Evolutionary conservation across 352 stramenopile genomes (phyloP).

Genomic region (Globisporangium emineosum): DNA sequence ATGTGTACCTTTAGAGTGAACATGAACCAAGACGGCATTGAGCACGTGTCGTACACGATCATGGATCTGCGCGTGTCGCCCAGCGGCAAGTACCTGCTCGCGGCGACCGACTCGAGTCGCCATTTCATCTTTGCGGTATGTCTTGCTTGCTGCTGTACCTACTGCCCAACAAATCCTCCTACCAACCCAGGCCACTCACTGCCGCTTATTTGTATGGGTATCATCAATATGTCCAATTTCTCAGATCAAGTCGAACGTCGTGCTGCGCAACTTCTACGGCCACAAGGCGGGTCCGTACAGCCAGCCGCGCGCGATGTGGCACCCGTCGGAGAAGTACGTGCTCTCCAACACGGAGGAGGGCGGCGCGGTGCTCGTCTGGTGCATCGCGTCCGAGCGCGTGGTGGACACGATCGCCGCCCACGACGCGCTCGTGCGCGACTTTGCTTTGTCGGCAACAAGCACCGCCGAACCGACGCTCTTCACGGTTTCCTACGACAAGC

Average conservation of each 20-base stretch:
- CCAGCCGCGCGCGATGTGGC: conserved; percentile 67
- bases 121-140: conserved; percentile 76
- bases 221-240: background rate
- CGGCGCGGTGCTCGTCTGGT: conserved; percentile 65
- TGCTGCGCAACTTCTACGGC: conserved; percentile 76
- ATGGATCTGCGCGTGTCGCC: conserved; percentile 78
- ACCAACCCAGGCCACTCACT: background rate
- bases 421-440: conserved; percentile 63
- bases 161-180: background rate
- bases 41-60: conserved; percentile 87
- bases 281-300: conserved; percentile 84
- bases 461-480: conserved; percentile 29
- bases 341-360: conserved; percentile 80
- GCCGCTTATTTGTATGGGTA: conserved; percentile 4
- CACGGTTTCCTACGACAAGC: conserved; percentile 82
- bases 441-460: conserved; percentile 10
- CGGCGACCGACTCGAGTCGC: conserved; percentile 76
- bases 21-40: conserved; percentile 84
- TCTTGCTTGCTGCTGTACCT: background rate
- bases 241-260: conserved; percentile 63
- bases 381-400: conserved; percentile 71
- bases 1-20: conserved; percentile 49
- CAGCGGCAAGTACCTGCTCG: conserved; percentile 73
- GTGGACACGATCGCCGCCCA: conserved; percentile 68
- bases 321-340: conserved; percentile 81